Evolutionary conservation across 176 grass and related monocot species (phyloP).

Genomic region (Hsuehochloa calcarea): DNA sequence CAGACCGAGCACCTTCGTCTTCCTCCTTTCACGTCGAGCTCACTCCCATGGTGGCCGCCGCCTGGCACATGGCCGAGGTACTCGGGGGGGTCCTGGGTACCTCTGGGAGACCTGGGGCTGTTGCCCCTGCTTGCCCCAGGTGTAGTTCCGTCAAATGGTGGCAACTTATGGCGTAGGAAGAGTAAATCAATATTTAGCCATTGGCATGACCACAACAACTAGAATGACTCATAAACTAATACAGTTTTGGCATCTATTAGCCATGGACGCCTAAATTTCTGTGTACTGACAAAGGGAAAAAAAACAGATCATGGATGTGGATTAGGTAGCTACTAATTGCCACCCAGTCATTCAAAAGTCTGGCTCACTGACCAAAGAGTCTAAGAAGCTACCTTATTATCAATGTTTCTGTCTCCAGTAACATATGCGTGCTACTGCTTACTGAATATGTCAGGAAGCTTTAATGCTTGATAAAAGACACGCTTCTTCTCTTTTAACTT

Average conservation of each 20-base stretch:
- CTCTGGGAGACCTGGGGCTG: no score
- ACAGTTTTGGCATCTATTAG: neutral
- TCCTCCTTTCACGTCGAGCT: no score
- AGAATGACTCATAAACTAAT: neutral
- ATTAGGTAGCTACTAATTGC: neutral
- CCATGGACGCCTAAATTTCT: neutral
- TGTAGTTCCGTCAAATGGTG: neutral
- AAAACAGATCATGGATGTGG: neutral
- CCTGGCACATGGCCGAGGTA: no score
- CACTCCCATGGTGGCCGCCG: no score
- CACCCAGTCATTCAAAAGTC: neutral
- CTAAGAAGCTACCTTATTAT: slow-evolving; percentile 2
- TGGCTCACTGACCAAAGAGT: neutral
- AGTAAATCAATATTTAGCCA: slow-evolving; percentile 2
- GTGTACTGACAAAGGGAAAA: neutral
- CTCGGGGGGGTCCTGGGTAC: no score
- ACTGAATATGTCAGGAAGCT: neutral
- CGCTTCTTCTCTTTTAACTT: neutral
- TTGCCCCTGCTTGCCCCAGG: no score
- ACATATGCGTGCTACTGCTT: neutral
- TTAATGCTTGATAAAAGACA: neutral
- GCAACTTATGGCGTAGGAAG: neutral
- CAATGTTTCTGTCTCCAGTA: neutral
- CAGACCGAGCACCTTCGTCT: no score
- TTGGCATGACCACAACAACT: neutral